Base-by-base conservation (phyloP, 2,329 filamentous ascomycete species). In the Sclerotinia glacialis region DNA sequence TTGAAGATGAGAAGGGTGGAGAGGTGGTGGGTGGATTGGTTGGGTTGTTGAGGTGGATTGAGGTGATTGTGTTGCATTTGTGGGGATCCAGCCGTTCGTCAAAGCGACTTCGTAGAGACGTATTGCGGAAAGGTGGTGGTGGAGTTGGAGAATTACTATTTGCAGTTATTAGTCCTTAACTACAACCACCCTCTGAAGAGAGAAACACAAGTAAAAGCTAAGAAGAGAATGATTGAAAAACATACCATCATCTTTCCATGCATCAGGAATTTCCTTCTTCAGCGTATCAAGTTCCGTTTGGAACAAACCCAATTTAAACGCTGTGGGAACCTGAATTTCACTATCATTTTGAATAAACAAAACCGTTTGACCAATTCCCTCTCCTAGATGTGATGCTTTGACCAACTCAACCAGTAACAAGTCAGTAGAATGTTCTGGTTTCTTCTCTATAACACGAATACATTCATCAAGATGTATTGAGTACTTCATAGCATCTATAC, bases 401-500 rank as follows among this genome's bases (percentile, higher is more conserved):
- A 66, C 56, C 18, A 62, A 28, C 16, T 62, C 55, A 16, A 62
- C 34, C 3, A 66, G 40, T 14, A 55, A 31, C 1, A 47, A 23
- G 54, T 66, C 64, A 8, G 64, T 53, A 37, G 49, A 18, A 37
- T 55, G 40, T 47, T 66, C 56, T 5, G 52, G 34, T 23, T 40
- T 46, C 23, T 63, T 44, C 16, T 60, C 47, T 28, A 63, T 37
- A 28, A 34, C 42, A 14, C 37, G 40, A 40, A 53, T 5, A 31
- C 56, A 54, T 54, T 63, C 64, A 42, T 62, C 49, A 5, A 63
- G 40, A 46, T 66, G 58, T 42, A 55, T 26, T 1, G 64, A 52
- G 14, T 63, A 66, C n/a, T 21, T 46, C 64, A 66, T 63, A 2
- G 49, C 49, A 26, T 66, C 64, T 66, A 62, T 37, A 8, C 58